phyloP scores from a whole-genome alignment of 2,329 filamentous ascomycete genomes.

The Penicillium griseofulvum region DNA sequence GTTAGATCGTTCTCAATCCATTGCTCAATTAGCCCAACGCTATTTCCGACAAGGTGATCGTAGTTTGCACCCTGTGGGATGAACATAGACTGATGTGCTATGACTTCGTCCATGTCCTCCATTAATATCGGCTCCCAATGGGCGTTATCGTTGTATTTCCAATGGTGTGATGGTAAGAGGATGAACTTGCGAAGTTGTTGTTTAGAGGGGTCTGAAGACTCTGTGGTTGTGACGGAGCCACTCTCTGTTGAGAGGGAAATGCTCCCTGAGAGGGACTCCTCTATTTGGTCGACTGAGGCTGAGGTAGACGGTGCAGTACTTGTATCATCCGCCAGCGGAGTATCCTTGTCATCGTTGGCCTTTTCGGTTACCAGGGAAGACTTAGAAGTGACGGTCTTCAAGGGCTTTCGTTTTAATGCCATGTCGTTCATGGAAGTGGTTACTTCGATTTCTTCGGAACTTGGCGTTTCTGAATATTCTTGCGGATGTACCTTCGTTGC shows the following conservation, averaged over 20 bases:
- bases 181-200: conserved; percentile 73
- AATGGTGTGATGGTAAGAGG: conserved; percentile 61
- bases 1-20: conserved; percentile 56
- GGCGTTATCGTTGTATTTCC: conserved; percentile 59
- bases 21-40: conserved; percentile 62
- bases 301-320: not conserved
- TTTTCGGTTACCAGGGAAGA: conserved; percentile 1
- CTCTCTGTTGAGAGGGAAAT: conserved; percentile 8
- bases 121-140: conserved; percentile 79
- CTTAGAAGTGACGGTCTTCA: not conserved
- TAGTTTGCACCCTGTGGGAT: conserved; percentile 67
- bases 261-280: conserved; percentile 3
- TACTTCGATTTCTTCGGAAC: conserved; percentile 4
- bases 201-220: conserved; percentile 20
- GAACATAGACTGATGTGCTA: conserved; percentile 81
- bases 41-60: conserved; percentile 72
- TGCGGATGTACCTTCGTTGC: conserved; percentile 6
- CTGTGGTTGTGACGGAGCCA: conserved; percentile 8
- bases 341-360: not conserved
- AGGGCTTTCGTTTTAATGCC: not conserved
- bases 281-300: not conserved
- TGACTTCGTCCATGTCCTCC: conserved; percentile 79
- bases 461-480: conserved; percentile 10
- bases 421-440: not conserved
- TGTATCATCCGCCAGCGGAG: not conserved